These are phyloP conservation scores for Triangularia verruculosa DNA, from an alignment of 2,329 filamentous ascomycete genomes.

Conservation along the genomic window DNA sequence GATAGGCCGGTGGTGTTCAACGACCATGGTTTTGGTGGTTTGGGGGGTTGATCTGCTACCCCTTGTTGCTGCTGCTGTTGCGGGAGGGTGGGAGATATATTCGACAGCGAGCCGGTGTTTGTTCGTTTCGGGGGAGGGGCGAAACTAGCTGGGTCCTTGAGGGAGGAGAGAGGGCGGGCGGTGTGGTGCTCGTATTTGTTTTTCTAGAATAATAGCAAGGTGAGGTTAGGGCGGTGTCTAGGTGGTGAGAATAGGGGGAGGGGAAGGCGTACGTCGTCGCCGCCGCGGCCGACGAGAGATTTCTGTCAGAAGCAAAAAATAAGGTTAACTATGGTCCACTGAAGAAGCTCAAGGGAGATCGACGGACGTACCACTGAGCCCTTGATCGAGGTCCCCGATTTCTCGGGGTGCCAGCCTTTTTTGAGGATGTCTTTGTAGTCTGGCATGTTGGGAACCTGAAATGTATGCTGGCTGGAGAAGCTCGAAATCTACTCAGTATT, in stretches of 20 bases:
- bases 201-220: constrained; percentile 9
- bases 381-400: constrained; percentile 40
- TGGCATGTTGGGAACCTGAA: not conserved
- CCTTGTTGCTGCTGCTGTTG: not conserved
- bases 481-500: not conserved
- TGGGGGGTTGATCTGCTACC: constrained; percentile 35
- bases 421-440: constrained; percentile 45
- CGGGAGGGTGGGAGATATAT: constrained; percentile 22
- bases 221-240: not conserved
- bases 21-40: constrained; percentile 63
- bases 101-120: constrained; percentile 29
- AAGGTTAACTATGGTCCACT: constrained; percentile 7
- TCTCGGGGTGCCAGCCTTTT: constrained; percentile 53
- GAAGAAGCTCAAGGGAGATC: not conserved
- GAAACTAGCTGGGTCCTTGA: constrained; percentile 76
- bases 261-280: constrained; percentile 26
- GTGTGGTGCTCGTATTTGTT: constrained; percentile 35
- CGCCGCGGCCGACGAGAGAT: constrained; percentile 43
- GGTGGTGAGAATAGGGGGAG: not conserved
- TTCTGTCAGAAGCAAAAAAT: constrained; percentile 37
- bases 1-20: constrained; percentile 68
- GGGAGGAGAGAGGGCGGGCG: constrained; percentile 61
- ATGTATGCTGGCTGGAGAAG: not conserved
- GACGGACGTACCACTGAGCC: constrained; percentile 46
- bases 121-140: constrained; percentile 71